phyloP scores from a whole-genome alignment of 2,329 filamentous ascomycete species.

The Cryphonectria nitschkei region DNA sequence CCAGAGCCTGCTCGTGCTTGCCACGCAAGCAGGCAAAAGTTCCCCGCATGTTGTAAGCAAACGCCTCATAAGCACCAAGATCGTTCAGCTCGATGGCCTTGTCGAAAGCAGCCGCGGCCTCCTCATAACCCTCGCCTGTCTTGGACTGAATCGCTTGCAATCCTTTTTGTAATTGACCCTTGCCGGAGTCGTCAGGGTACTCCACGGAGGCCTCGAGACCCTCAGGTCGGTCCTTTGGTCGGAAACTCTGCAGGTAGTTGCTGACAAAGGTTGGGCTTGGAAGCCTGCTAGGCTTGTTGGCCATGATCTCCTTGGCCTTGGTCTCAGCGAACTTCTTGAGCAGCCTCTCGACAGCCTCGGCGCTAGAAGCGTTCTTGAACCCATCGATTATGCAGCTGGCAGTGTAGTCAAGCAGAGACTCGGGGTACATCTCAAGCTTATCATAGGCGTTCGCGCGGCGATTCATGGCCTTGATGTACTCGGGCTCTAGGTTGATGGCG shows the following conservation, averaged over 20 bases:
- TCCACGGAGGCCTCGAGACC: constrained; percentile 84
- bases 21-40: constrained; percentile 94
- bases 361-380: constrained; percentile 89
- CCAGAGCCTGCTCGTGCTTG: constrained; percentile 80
- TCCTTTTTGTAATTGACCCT: constrained; percentile 84
- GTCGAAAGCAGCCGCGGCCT: constrained; percentile 84
- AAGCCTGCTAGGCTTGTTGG: constrained; percentile 82
- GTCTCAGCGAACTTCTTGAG: constrained; percentile 96
- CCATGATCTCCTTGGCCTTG: constrained; percentile 88
- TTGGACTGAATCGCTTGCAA: constrained; percentile 80
- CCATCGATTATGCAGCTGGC: constrained; percentile 99
- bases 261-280: constrained; percentile 96
- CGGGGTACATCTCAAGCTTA: constrained; percentile 86
- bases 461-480: constrained; percentile 98
- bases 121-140: constrained; percentile 89
- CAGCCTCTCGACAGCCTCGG: constrained; percentile 86
- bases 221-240: constrained; percentile 74
- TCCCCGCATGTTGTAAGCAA: constrained; percentile 94
- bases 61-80: constrained; percentile 80
- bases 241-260: constrained; percentile 99
- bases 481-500: constrained; percentile 87
- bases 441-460: constrained; percentile 96
- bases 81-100: constrained; percentile 82
- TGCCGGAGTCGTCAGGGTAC: constrained; percentile 75
- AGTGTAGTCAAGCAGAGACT: constrained; percentile 95